Conservation (phyloP, 495 filamentous ascomycete genomes). For the Aspergillus egyptiacus region DNA sequence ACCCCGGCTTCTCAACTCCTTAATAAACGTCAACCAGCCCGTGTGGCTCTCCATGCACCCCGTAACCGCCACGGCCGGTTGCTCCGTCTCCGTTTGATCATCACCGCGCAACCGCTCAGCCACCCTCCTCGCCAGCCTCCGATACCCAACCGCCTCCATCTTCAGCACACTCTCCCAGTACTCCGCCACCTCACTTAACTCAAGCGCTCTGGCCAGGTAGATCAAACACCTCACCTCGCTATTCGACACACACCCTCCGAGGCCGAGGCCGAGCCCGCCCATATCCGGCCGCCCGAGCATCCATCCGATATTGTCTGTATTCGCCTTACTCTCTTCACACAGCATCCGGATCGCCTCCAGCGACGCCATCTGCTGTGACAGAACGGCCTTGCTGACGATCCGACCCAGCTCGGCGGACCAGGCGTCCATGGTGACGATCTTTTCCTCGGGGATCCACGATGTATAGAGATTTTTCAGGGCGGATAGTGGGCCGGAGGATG, state of each 20-base stretch:
- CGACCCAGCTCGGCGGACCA: constrained; percentile 75
- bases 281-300: constrained; percentile 30
- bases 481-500: constrained; percentile 44
- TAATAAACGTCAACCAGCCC: constrained; percentile 55
- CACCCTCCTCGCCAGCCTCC: constrained; percentile 54
- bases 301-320: constrained; percentile 55
- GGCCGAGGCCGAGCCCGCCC: constrained; percentile 57
- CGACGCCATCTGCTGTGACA: constrained; percentile 66
- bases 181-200: constrained; percentile 61
- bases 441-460: constrained; percentile 56
- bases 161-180: constrained; percentile 59
- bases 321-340: constrained; percentile 66
- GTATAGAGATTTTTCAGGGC: constrained; percentile 58
- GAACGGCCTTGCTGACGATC: constrained; percentile 66
- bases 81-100: too few relatives aligned
- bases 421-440: constrained; percentile 65
- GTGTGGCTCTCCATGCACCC: too few relatives aligned
- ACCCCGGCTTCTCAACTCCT: constrained; percentile 52
- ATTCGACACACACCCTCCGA: constrained; percentile 58
- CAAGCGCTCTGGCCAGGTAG: constrained; percentile 60
- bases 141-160: constrained; percentile 64
- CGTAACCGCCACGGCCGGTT: too few relatives aligned
- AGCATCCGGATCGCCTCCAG: constrained; percentile 68
- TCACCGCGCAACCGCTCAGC: constrained; percentile 30
- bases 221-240: constrained; percentile 69